Base-by-base conservation (phyloP, 2,329 filamentous ascomycete genomes). In the Mariannaea sp. region DNA sequence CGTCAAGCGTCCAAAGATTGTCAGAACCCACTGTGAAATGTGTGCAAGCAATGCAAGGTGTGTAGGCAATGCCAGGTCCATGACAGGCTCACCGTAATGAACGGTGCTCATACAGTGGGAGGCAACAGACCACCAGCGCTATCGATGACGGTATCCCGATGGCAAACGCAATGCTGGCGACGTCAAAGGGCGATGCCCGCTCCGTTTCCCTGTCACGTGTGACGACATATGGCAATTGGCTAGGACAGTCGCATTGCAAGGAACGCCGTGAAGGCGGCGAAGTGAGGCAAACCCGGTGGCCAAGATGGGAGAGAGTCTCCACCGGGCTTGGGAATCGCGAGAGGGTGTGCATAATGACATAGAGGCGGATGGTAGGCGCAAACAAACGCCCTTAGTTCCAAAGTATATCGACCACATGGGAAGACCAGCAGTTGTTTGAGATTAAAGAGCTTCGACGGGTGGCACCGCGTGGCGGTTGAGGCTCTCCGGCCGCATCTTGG, bases 121-220 rank as follows among this genome's bases (percentile, higher is more conserved):
- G 39, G 33, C 42, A 40, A 32, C 24, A 44, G 22, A 45, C 46
- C 49, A 48, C 48, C n/a, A n/a, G 35, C 51, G 27, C 42, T 26
- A 47, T 16, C 24, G 24, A 45, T 43, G 40, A 47, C 49, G 29
- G 61, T 59, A 62, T 55, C 29, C n/a, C 38, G 56, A 48, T 16
- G 17, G 40, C 30, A 40, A 49, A 50, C 36, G 29, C 39, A 38
- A 42, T 49, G 52, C 41, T 47, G 43, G 29, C 39, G 40, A 42
- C 51, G 52, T 43, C 49, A 46, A n/a, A 51, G 33, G 51, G 51
- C 36, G 50, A 49, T 48, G 14, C 46, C 47, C 13, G 29, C 9
- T 32, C 29, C 5, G 44, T 63, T 55, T 56, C 56, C 58, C 61
- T 52, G 63, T 65, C 60, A 65, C 62, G 58, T 65, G 58, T 61